Conservation (phyloP, 2,329 filamentous ascomycete genomes). For the Epichloe bromicola region DNA sequence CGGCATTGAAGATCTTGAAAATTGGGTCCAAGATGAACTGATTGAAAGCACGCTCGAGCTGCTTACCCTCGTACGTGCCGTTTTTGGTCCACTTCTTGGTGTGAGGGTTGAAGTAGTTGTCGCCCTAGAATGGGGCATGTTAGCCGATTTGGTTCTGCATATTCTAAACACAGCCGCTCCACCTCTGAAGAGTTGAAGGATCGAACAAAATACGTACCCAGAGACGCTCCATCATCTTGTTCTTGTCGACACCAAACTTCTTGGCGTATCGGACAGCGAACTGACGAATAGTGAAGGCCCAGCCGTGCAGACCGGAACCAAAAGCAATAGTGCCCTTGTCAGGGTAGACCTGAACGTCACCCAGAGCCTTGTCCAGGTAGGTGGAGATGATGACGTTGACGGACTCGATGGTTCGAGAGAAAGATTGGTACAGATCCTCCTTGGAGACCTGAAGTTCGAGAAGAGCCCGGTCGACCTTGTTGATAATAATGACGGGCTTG, state of each 20-base stretch:
- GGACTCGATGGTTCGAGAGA: constrained; percentile 98
- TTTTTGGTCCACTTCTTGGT: constrained; percentile 99
- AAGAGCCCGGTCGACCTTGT: constrained; percentile 99
- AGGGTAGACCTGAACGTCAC: constrained; percentile 97
- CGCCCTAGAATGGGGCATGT: constrained; percentile 39
- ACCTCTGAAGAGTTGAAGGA: too few species aligned
- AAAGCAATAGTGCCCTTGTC: constrained; percentile 97
- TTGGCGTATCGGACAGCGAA: constrained; percentile 94
- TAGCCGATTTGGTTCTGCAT: constrained; percentile 3
- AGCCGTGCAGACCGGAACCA: constrained; percentile 98
- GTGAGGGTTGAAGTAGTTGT: constrained; percentile 99
- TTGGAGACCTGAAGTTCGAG: constrained; percentile 97
- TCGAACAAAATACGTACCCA: constrained; percentile 49
- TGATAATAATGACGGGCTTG: constrained; percentile 99
- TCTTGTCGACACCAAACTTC: constrained; percentile 99
- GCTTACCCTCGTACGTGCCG: constrained; percentile 70
- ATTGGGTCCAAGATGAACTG: constrained; percentile 99
- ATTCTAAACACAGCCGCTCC: background rate
- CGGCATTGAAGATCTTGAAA: constrained; percentile 92
- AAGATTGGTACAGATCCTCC: constrained; percentile 99
- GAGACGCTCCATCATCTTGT: constrained; percentile 99
- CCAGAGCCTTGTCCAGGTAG: constrained; percentile 92
- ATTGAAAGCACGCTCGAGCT: constrained; percentile 96
- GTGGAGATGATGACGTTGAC: constrained; percentile 99
- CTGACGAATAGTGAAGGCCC: constrained; percentile 98